Percentiles rank a stretch among this genome's conserved stretches.
Conservation (phyloP, 805 yeast genomes). For the Candida adriatica region DNA sequence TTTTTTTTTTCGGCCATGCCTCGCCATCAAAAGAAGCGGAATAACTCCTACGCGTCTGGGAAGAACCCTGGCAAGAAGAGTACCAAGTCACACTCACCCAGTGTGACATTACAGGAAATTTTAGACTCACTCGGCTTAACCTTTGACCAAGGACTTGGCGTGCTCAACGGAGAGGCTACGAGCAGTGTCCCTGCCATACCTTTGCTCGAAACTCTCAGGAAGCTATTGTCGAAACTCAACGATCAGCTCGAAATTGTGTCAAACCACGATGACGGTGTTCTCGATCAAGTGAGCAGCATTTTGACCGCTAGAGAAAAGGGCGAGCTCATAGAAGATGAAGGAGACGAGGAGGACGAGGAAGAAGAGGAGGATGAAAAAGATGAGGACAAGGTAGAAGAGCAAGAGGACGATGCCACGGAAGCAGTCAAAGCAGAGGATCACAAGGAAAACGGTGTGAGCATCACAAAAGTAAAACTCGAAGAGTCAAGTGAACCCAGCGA, state of each 20-base stretch:
- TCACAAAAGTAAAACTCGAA: not conserved
- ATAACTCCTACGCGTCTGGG: slow-evolving; percentile 10
- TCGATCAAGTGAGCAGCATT: slow-evolving; percentile 10
- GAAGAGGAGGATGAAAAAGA: slow-evolving; percentile 4
- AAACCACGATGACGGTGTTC: slow-evolving; percentile 22
- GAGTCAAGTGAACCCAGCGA: slow-evolving; percentile 2
- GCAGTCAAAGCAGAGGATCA: not conserved
- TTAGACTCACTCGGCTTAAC: slow-evolving; percentile 44
- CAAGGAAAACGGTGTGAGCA: not conserved
- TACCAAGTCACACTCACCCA: slow-evolving; percentile 29
- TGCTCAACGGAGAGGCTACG: slow-evolving; percentile 51
- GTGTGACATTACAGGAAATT: slow-evolving; percentile 41
- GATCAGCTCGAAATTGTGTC: slow-evolving; percentile 27
- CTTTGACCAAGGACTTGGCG: slow-evolving; percentile 54
- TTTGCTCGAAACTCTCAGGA: slow-evolving; percentile 18
- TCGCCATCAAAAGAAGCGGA: slow-evolving; percentile 14
- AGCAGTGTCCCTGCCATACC: slow-evolving; percentile 32
- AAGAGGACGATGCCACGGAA: not conserved
- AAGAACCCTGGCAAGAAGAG: slow-evolving; percentile 24
- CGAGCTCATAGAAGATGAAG: slow-evolving; percentile 1
- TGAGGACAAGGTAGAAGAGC: slow-evolving; percentile 2
- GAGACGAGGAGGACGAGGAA: slow-evolving; percentile 1
- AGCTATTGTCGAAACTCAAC: slow-evolving; percentile 37
- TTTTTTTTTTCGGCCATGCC: slow-evolving; percentile 2
- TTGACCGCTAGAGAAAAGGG: slow-evolving; percentile 4